phyloP scores from a whole-genome alignment of 1,284 basidiomycete genomes.

The Pascua guehoae region DNA sequence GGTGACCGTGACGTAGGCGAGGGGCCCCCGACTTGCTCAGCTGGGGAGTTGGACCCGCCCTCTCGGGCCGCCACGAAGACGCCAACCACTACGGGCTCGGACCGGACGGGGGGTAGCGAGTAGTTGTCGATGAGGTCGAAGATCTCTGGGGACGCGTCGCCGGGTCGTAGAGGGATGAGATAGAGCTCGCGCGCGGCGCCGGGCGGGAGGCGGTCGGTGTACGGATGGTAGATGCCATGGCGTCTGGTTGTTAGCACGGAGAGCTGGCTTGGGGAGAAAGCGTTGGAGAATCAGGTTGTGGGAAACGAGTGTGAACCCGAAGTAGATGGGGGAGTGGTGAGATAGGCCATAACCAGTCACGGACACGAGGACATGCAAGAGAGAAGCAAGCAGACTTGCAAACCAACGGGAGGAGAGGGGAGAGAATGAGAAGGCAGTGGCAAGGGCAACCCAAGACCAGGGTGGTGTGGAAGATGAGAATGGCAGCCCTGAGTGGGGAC shows the following conservation, averaged over 20 bases:
- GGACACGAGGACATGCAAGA: too few species aligned
- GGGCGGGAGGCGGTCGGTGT: constrained; percentile 63
- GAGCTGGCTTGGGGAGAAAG: not conserved
- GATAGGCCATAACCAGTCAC: too few species aligned
- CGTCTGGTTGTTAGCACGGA: constrained; percentile 56
- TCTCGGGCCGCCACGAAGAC: constrained; percentile 64
- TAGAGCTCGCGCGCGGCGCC: constrained; percentile 82
- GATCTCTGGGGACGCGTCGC: constrained; percentile 51
- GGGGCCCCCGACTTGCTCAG: not conserved
- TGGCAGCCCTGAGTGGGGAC: too few species aligned
- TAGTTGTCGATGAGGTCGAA: constrained; percentile 80
- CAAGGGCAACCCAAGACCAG: too few species aligned
- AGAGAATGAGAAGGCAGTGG: too few species aligned
- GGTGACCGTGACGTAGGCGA: constrained; percentile 22
- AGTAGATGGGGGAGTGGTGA: too few species aligned
- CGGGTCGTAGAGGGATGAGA: constrained; percentile 70
- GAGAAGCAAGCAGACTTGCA: too few species aligned
- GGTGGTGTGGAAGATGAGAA: too few species aligned
- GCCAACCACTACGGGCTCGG: constrained; percentile 66
- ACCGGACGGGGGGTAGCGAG: constrained; percentile 59
- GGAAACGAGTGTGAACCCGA: constrained; percentile 14
- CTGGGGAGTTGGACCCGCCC: not conserved
- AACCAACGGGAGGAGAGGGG: too few species aligned
- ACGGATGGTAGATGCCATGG: constrained; percentile 79
- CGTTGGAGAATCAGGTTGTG: too few species aligned